These are phyloP conservation scores for Phytophthora ohioensis DNA, from an alignment of 352 stramenopile species.

Conservation along the genomic window DNA sequence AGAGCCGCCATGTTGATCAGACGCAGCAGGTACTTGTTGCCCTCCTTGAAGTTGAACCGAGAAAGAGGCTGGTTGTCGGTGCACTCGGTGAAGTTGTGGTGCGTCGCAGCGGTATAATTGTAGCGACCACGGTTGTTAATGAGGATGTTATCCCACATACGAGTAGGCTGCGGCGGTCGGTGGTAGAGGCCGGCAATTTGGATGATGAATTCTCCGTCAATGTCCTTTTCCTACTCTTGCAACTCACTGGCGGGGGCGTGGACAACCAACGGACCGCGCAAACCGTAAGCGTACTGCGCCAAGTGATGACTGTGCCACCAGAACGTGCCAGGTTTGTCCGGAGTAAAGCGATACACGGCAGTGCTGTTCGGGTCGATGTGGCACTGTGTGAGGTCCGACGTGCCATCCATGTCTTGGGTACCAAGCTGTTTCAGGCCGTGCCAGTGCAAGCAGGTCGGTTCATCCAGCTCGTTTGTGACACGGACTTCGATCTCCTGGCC, in stretches of 20 bases:
- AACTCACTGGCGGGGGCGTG: conserved; percentile 23
- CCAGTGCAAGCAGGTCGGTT: conserved; percentile 43
- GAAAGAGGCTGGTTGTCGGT: conserved; percentile 27
- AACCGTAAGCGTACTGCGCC: conserved; percentile 41
- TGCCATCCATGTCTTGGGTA: conserved; percentile 47
- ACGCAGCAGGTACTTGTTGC: conserved; percentile 44
- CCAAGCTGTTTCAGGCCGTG: conserved; percentile 45
- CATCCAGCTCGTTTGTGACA: conserved; percentile 34
- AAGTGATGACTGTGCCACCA: conserved; percentile 51
- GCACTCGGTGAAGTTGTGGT: conserved; percentile 30
- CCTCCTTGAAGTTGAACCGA: conserved; percentile 31
- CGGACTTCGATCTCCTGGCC: conserved; percentile 40
- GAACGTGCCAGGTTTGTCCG: conserved; percentile 40
- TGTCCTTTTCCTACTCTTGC: conserved; percentile 25
- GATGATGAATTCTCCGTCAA: conserved; percentile 37
- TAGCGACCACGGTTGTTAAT: conserved; percentile 52
- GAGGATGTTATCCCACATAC: conserved; percentile 45
- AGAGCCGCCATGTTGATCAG: conserved; percentile 52
- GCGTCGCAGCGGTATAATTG: conserved; percentile 34
- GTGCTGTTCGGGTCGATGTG: conserved; percentile 33
- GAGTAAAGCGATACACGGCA: conserved; percentile 37
- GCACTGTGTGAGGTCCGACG: conserved; percentile 46
- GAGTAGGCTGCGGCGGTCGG: background rate
- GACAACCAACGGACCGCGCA: conserved; percentile 45
- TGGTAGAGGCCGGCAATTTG: conserved; percentile 49